Evolutionary conservation across 2,329 filamentous ascomycete species (phyloP).

Genomic region (Aureobasidium pullulans): DNA sequence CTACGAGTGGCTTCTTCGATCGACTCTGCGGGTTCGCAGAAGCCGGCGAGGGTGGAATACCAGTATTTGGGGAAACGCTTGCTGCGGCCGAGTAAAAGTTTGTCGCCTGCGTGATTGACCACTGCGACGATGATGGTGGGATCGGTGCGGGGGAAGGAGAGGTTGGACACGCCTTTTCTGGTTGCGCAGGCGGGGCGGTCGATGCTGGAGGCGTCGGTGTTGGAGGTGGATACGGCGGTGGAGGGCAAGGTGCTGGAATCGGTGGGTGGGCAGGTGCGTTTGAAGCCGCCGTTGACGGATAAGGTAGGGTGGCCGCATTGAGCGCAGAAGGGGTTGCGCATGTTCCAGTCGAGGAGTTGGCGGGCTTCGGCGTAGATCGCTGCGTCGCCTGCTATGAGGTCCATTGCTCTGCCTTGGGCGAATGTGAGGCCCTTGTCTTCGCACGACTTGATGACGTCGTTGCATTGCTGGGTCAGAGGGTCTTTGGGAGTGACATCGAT

Average conservation of each 20-base stretch:
- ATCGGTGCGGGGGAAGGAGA: conserved; percentile 86
- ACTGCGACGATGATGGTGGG: conserved; percentile 94
- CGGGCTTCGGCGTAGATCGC: conserved; percentile 86
- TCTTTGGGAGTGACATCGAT: conserved; percentile 71
- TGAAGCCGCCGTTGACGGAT: conserved; percentile 70
- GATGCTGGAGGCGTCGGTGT: conserved; percentile 18
- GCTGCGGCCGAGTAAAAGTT: conserved; percentile 75
- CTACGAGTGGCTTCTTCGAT: conserved; percentile 46
- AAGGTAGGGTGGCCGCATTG: conserved; percentile 79
- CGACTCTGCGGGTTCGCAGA: conserved; percentile 44
- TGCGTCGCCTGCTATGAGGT: conserved; percentile 57
- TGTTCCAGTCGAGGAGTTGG: conserved; percentile 89
- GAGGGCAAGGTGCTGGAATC: conserved; percentile 47
- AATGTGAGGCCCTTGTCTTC: conserved; percentile 59
- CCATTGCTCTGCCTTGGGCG: conserved; percentile 58
- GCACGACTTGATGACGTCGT: conserved; percentile 51
- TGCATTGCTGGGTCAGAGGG: conserved; percentile 54
- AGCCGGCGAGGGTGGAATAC: conserved; percentile 73
- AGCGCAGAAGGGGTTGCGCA: conserved; percentile 83
- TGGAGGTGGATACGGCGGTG: conserved; percentile 28
- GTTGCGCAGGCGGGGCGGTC: conserved; percentile 66
- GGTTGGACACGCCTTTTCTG: conserved; percentile 77
- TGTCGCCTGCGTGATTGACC: conserved; percentile 69
- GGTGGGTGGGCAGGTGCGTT: conserved; percentile 67
- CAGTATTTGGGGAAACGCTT: conserved; percentile 76